Conservation (phyloP, 2,329 filamentous ascomycete species). For the Clathrospora elynae region DNA sequence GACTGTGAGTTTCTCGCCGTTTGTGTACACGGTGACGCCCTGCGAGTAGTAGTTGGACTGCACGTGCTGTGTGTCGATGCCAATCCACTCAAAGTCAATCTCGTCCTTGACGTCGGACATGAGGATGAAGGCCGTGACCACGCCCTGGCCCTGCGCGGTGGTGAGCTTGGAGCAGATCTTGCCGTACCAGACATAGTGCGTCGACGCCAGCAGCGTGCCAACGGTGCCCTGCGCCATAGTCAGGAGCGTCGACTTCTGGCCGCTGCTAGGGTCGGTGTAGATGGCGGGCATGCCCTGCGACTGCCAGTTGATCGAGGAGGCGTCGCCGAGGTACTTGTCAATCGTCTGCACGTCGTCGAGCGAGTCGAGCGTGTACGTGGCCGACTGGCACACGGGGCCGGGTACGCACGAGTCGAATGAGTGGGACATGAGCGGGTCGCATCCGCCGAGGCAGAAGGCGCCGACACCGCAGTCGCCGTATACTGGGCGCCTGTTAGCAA, state of each 20-base stretch:
- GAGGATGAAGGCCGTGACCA: conserved; percentile 96
- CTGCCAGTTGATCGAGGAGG: conserved; percentile 83
- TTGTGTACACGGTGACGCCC: conserved; percentile 83
- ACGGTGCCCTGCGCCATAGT: conserved; percentile 88
- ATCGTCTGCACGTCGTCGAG: conserved; percentile 73
- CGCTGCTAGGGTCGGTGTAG: conserved; percentile 59
- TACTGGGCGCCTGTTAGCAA: conserved; percentile 59
- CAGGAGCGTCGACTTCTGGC: conserved; percentile 63
- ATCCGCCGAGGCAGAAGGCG: conserved; percentile 94
- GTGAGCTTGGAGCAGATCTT: conserved; percentile 85
- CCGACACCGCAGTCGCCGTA: conserved; percentile 93
- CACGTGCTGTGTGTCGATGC: conserved; percentile 73
- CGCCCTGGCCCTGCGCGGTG: conserved; percentile 81
- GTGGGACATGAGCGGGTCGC: conserved; percentile 85
- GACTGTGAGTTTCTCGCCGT: conserved; percentile 72
- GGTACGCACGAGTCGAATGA: conserved; percentile 84
- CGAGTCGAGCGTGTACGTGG: conserved; percentile 73
- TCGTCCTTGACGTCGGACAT: conserved; percentile 96
- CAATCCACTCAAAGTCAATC: conserved; percentile 96
- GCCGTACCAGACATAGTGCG: conserved; percentile 95
- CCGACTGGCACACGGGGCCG: conserved; percentile 77
- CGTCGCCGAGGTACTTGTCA: conserved; percentile 83
- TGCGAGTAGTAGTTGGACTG: conserved; percentile 99
- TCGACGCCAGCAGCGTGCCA: conserved; percentile 83
- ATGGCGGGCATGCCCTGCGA: conserved; percentile 74